Conservation (phyloP, 2,329 filamentous ascomycete species). For the Dothiorella sarmentorum region DNA sequence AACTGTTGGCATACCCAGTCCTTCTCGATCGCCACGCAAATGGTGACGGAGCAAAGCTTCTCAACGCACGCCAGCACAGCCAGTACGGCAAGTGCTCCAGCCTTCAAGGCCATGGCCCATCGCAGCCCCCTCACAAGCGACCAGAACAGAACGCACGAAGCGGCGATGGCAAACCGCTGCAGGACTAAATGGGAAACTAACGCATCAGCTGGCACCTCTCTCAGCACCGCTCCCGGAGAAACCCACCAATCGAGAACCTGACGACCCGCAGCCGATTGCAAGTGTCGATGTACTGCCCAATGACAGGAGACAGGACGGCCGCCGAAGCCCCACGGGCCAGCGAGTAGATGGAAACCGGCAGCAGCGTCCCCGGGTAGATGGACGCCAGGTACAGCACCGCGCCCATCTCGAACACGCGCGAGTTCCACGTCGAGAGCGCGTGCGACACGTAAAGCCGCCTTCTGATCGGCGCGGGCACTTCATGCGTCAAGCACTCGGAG, state of each 20-base stretch:
- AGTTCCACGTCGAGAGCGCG: too few relatives aligned
- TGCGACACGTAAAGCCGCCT: too few relatives aligned
- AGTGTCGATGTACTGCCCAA: background rate
- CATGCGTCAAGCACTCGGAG: too few relatives aligned
- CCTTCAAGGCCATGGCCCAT: background rate
- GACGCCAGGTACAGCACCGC: too few relatives aligned
- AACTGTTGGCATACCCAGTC: background rate
- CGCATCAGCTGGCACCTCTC: too few relatives aligned
- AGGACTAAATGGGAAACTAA: background rate
- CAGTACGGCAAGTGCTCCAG: background rate
- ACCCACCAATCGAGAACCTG: slow-evolving; percentile 20
- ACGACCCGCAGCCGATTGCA: background rate
- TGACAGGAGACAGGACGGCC: background rate
- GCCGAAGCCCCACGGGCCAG: background rate
- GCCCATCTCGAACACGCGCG: too few relatives aligned
- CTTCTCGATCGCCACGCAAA: background rate
- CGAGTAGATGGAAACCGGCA: too few relatives aligned
- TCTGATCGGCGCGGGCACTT: background rate
- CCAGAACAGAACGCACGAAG: background rate
- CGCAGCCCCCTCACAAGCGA: background rate
- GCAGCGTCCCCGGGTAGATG: too few relatives aligned
- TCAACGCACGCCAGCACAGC: background rate
- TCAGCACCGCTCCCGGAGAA: too few relatives aligned
- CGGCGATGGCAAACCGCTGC: background rate
- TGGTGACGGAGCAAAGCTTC: background rate